Evolutionary conservation across 208 protist species (phyloP), one percentile per base, ranked within the genome.

Genomic region (Acanthamoeba triangularis): DNA sequence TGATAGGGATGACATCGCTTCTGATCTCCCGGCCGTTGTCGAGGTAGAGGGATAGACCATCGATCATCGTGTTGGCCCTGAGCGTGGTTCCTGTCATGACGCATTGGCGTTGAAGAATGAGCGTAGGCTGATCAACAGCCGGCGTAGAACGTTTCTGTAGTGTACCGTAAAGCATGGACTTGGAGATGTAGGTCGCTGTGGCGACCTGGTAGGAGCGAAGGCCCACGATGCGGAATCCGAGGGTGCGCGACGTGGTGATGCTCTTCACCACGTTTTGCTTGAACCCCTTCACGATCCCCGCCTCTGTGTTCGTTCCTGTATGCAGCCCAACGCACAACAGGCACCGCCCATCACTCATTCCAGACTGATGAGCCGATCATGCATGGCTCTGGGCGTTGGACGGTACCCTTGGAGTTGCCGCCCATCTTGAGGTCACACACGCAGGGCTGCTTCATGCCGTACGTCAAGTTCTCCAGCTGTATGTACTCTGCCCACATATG

Each of bases 391-490:
- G 33, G 30, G 14, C 33, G 10, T 18, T 25, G 10, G 23, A 28
- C 0, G 10, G 56, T 1, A 80, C 72, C 72, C 41, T 80, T 80
- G 72, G 72, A 80, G 41, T 80, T 80, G 72, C 72, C 54, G 44
- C 80, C 80, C 44, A 90, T 90, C 49, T 90, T 90, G 30, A 90
- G 80, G 54, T 90, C 80, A 35, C 80, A 90, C 0, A 63, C 54
- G 33, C 80, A 90, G 13, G 80, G 80, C 30, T 65, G 52, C 54
- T 65, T 56, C 80, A 90, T 67, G 28, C 80, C 80, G 1, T 35
- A 33, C 23, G 80, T 90, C 49, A 90, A 90, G 44, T 90, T 65
- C 30, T 63, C 49, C 80, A 90, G 33, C 41, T 61, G 18, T 23
- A 87, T 87, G 13, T 87, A 87, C 10, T 87, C 67, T 76, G 30